A percentile compares a stretch with the other conserved stretches of the same genome.
Evolutionary conservation across 352 stramenopile genomes (phyloP).

Genomic region (Pythium myriotylum): DNA sequence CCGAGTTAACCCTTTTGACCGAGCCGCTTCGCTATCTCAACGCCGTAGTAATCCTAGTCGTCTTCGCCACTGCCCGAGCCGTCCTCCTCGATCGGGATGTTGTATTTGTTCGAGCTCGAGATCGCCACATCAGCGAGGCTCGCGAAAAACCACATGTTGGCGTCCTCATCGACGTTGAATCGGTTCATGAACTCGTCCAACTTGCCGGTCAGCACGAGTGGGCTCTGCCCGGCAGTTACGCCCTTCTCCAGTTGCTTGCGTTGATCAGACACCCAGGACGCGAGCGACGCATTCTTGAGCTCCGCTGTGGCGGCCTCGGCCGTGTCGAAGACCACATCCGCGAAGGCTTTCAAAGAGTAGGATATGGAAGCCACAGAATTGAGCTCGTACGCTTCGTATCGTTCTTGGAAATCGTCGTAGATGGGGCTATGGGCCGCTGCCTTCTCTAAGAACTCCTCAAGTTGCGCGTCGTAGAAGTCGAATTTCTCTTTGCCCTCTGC

Average conservation of each 20-base stretch:
- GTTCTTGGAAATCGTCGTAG: background rate
- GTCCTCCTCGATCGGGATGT: background rate
- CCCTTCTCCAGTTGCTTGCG: background rate
- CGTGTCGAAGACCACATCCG: constrained; percentile 8
- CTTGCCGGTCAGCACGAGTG: background rate
- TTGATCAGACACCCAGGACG: background rate
- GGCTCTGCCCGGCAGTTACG: background rate
- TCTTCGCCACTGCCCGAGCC: no score
- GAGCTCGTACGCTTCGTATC: background rate
- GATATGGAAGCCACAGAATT: background rate
- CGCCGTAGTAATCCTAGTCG: no score
- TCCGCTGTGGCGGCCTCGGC: background rate
- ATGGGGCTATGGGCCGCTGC: background rate
- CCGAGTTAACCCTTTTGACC: no score
- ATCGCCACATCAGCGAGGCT: background rate
- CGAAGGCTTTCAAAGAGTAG: background rate
- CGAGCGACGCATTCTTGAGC: constrained; percentile 4
- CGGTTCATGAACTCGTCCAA: background rate
- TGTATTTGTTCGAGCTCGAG: background rate
- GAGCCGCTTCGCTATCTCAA: no score
- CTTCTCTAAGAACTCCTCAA: constrained; percentile 1
- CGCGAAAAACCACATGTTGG: background rate
- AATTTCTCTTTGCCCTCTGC: background rate
- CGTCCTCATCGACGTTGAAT: background rate
- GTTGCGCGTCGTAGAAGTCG: background rate